A percentile compares a stretch with the other conserved stretches of the same genome.
Evolutionary conservation across 257 asterid genomes (phyloP).

Genomic region (Solanum sparsipilum): DNA sequence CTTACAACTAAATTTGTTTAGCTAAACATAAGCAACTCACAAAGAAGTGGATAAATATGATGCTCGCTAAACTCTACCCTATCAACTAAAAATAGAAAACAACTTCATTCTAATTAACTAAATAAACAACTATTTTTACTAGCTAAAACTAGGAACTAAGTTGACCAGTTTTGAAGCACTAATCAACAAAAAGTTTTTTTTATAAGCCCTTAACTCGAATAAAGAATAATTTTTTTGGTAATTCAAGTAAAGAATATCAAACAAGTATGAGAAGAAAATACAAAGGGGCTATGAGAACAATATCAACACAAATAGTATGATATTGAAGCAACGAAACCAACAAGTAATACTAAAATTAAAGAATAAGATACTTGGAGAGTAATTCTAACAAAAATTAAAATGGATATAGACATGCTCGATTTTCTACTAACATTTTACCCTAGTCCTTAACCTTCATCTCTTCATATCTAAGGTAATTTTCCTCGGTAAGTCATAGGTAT

Average conservation of each 20-base stretch:
- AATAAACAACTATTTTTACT: background rate
- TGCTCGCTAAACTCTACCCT: too few species aligned
- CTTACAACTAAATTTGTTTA: too few species aligned
- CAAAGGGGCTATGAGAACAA: background rate
- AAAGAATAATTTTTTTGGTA: too few species aligned
- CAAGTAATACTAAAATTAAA: background rate
- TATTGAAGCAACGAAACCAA: background rate
- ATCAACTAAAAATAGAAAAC: too few species aligned
- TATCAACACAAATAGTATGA: background rate
- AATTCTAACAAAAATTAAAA: background rate
- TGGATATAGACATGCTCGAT: background rate
- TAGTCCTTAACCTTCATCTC: background rate
- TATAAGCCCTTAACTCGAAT: background rate
- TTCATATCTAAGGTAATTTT: background rate
- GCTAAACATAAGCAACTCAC: too few species aligned
- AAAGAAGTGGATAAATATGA: too few species aligned
- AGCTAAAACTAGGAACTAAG: background rate
- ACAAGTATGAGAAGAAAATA: background rate
- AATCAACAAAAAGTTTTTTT: background rate
- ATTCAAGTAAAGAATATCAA: background rate
- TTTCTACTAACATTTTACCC: background rate
- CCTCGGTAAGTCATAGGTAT: background rate
- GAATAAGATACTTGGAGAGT: background rate
- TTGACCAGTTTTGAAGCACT: background rate
- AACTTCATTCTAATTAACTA: background rate